These are phyloP conservation scores for Avicennia marina DNA, from an alignment of 257 asterid species.

Conservation along the genomic window DNA sequence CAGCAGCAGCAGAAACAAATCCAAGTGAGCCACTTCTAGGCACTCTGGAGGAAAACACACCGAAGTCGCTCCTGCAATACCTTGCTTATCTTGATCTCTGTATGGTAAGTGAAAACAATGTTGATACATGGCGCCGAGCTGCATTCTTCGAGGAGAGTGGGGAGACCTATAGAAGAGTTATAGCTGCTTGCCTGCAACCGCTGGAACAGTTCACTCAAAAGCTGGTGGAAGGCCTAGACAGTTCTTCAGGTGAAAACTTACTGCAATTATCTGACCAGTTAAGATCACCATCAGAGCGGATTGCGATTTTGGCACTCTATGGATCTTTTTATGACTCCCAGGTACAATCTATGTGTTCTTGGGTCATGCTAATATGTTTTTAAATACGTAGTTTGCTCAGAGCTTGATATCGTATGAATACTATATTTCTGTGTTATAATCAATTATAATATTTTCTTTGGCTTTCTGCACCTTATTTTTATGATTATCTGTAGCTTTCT, in stretches of 20 bases:
- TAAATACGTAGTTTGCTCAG: not conserved
- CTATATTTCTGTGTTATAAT: too few relatives aligned
- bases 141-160: conserved; percentile 96
- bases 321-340: conserved; percentile 69
- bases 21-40: conserved; percentile 82
- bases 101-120: conserved; percentile 86
- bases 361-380: conserved; percentile 2
- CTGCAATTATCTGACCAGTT: conserved; percentile 69
- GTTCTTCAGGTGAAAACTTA: conserved; percentile 54
- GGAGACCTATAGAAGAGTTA: conserved; percentile 77
- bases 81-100: conserved; percentile 94
- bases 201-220: conserved; percentile 61
- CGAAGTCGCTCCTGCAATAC: conserved; percentile 82
- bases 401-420: not conserved
- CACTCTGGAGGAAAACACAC: conserved; percentile 76
- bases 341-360: conserved; percentile 38
- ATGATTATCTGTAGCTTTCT: too few relatives aligned
- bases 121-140: conserved; percentile 97
- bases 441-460: not conserved
- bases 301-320: conserved; percentile 45
- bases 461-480: not conserved
- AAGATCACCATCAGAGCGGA: conserved; percentile 56
- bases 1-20: conserved; percentile 97
- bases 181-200: conserved; percentile 64
- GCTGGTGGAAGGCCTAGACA: conserved; percentile 57